A percentile compares a stretch with the other conserved stretches of the same genome.
phyloP scores from a whole-genome alignment of 805 yeast species.

The Saccharomycopsis sp. region DNA sequence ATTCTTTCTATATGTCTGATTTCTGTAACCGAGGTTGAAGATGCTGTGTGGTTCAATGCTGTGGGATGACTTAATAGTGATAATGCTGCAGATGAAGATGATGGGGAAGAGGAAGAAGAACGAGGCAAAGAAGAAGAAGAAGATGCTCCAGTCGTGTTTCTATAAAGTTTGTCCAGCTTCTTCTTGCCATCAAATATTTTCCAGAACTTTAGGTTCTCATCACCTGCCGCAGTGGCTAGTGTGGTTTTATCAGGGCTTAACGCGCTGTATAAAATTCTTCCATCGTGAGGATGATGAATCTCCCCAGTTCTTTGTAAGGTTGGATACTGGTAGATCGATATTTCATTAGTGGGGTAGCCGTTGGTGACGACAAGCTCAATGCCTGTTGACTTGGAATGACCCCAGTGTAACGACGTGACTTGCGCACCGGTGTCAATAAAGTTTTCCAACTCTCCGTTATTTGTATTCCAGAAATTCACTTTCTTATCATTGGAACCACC shows the following conservation, averaged over 20 bases:
- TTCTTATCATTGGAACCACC: slow-evolving; percentile 89
- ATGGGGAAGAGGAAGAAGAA: too few species aligned
- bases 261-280: slow-evolving; percentile 76
- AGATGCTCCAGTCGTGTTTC: too few species aligned
- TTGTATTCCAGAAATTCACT: slow-evolving; percentile 91
- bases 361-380: slow-evolving; percentile 84
- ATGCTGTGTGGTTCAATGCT: too few species aligned
- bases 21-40: too few species aligned
- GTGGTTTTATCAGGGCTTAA: slow-evolving; percentile 85
- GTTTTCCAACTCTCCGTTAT: slow-evolving; percentile 77
- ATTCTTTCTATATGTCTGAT: too few species aligned
- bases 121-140: too few species aligned
- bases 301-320: slow-evolving; percentile 81
- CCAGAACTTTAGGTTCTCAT: slow-evolving; percentile 93
- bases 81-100: too few species aligned
- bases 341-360: slow-evolving; percentile 82
- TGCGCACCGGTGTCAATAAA: slow-evolving; percentile 88
- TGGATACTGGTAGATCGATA: slow-evolving; percentile 79
- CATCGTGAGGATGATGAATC: slow-evolving; percentile 76
- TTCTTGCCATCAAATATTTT: slow-evolving; percentile 54
- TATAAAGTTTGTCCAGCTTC: too few species aligned
- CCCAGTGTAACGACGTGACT: slow-evolving; percentile 90
- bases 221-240: slow-evolving; percentile 86
- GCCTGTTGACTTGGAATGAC: slow-evolving; percentile 58
- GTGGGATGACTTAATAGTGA: too few species aligned